A percentile compares a stretch with the other conserved stretches of the same genome.
phyloP scores from a whole-genome alignment of 306 rosid species.

The Trifolium subterraneum region DNA sequence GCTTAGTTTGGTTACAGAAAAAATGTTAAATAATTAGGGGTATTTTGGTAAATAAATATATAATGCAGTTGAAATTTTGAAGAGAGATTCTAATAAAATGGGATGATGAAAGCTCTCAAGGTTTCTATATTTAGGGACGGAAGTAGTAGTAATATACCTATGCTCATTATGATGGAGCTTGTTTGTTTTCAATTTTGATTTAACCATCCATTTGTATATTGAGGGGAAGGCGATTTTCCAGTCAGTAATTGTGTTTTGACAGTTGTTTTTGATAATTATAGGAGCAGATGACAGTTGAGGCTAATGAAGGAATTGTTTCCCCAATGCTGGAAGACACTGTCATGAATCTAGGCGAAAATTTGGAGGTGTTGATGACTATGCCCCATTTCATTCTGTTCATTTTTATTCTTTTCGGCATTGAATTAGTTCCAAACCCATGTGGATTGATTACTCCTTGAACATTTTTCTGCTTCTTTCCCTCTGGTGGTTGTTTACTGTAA shows the following conservation, averaged over 20 bases:
- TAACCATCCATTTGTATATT: background rate
- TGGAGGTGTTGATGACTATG: constrained; percentile 61
- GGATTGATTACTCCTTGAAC: constrained; percentile 19
- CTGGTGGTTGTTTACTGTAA: constrained; percentile 12
- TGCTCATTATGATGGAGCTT: constrained; percentile 1
- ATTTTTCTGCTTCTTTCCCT: constrained; percentile 4
- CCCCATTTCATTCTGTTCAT: constrained; percentile 22
- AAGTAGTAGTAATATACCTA: background rate
- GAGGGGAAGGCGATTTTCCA: constrained; percentile 21
- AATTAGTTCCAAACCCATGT: constrained; percentile 19
- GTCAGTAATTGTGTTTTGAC: constrained; percentile 24
- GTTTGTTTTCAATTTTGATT: background rate
- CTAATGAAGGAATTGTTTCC: constrained; percentile 43
- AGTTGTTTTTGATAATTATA: constrained; percentile 40
- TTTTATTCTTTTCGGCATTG: constrained; percentile 22
- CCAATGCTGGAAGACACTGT: constrained; percentile 37
- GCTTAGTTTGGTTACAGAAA: background rate
- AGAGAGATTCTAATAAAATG: background rate
- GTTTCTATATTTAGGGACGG: background rate
- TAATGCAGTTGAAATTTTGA: background rate
- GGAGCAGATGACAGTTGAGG: constrained; percentile 53
- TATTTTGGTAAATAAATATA: background rate
- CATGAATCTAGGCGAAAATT: constrained; percentile 40
- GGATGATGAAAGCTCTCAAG: background rate
- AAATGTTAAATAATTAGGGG: background rate